Percentiles rank a stretch among this genome's conserved stretches.
These are phyloP conservation scores for Castanea mollissima DNA, from an alignment of 306 rosid species.

Conservation along the genomic window DNA sequence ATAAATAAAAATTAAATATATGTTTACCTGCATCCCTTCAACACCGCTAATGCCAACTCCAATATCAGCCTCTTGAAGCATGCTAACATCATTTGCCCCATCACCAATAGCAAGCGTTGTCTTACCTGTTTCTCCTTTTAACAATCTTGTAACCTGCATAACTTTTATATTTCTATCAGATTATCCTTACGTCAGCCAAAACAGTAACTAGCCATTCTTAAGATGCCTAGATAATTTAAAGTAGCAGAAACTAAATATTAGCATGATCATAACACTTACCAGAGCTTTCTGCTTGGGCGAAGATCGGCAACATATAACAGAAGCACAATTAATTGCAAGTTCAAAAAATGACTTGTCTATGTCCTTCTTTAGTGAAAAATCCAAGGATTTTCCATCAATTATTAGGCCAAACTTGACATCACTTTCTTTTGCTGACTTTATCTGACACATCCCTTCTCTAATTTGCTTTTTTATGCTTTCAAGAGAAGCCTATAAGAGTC, in stretches of 20 bases:
- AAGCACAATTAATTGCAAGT: constrained; percentile 67
- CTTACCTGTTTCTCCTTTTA: constrained; percentile 67
- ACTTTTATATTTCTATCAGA: constrained; percentile 22
- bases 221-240: constrained; percentile 1
- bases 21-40: constrained; percentile 89
- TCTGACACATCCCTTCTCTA: constrained; percentile 49
- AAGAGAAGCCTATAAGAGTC: constrained; percentile 57
- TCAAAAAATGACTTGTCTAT: constrained; percentile 61
- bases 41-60: constrained; percentile 93
- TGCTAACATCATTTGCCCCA: constrained; percentile 94
- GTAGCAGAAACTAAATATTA: background rate
- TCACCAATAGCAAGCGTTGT: constrained; percentile 78
- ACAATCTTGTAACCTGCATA: constrained; percentile 76
- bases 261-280: constrained; percentile 45
- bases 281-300: constrained; percentile 93
- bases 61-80: constrained; percentile 95
- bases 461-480: constrained; percentile 67
- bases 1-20: constrained; percentile 16
- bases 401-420: constrained; percentile 53
- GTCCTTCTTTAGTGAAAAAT: constrained; percentile 50
- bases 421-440: constrained; percentile 42
- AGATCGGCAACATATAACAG: constrained; percentile 88
- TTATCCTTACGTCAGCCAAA: constrained; percentile 10
- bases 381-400: constrained; percentile 91
- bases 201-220: background rate